Percentiles rank a stretch among this genome's conserved stretches.
Evolutionary conservation across 345 rosid genomes (phyloP).

Genomic region (Hypericum perforatum): DNA sequence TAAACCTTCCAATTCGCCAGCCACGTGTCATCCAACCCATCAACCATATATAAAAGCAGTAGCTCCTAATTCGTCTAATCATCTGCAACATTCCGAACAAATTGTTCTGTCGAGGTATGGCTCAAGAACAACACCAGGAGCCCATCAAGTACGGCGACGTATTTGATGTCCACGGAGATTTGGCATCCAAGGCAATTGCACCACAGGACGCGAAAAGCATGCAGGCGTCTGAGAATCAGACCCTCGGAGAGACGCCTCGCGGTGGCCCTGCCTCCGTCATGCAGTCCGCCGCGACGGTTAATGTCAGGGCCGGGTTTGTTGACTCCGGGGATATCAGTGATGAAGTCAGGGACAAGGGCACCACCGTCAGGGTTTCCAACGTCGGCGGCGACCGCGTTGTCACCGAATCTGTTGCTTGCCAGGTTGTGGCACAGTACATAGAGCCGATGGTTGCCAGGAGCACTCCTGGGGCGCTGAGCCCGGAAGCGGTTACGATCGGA

Average conservation of each 20-base stretch:
- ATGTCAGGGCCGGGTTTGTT: conserved; percentile 17
- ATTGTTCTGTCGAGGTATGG: conserved; percentile 5
- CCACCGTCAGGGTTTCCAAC: conserved; percentile 13
- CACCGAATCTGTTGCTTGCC: conserved; percentile 27
- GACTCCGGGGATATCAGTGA: conserved; percentile 9
- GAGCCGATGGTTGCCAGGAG: conserved; percentile 14
- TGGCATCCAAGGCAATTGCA: conserved; percentile 24
- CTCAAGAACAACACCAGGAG: conserved; percentile 20
- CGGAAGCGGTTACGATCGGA: conserved; percentile 37
- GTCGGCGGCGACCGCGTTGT: conserved; percentile 16
- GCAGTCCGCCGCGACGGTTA: conserved; percentile 29
- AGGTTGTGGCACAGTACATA: conserved; percentile 24
- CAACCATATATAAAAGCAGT: too few species aligned
- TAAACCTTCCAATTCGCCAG: too few species aligned
- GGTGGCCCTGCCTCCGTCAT: conserved; percentile 27
- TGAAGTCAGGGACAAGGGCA: conserved; percentile 15
- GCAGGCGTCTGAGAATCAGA: conserved; percentile 30
- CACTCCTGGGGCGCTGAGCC: conserved; percentile 10
- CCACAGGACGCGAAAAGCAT: conserved; percentile 30
- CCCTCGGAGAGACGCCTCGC: conserved; percentile 21
- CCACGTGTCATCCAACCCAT: too few species aligned
- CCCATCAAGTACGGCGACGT: conserved; percentile 27
- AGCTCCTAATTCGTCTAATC: too few species aligned
- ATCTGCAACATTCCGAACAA: too few species aligned
- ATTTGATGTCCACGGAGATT: conserved; percentile 29